Conservation (phyloP, 2,329 filamentous ascomycete species). For the Madurella mycetomatis region DNA sequence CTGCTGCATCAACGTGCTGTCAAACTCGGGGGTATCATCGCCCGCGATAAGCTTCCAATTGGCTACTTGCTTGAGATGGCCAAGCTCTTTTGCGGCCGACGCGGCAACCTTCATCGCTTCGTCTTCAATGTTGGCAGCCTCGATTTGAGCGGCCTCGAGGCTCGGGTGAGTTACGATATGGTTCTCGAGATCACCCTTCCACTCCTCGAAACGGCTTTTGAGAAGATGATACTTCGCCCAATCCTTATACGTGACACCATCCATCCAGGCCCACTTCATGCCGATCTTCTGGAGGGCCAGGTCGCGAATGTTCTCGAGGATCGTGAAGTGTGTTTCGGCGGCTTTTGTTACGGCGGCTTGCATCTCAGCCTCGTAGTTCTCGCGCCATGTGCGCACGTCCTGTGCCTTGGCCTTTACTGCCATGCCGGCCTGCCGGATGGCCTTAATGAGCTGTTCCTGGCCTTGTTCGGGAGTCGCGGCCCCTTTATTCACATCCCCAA, state of each 20-base stretch:
- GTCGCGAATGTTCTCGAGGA: slow-evolving; percentile 76
- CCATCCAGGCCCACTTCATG: slow-evolving; percentile 93
- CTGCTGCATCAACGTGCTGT: slow-evolving; percentile 59
- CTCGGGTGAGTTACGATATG: slow-evolving; percentile 70
- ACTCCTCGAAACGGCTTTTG: slow-evolving; percentile 75
- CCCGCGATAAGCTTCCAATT: slow-evolving; percentile 74
- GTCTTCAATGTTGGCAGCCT: slow-evolving; percentile 58
- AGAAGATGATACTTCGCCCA: slow-evolving; percentile 93
- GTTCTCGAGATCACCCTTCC: slow-evolving; percentile 76
- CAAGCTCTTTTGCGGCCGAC: slow-evolving; percentile 72
- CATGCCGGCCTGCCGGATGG: slow-evolving; percentile 63
- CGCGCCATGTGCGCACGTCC: slow-evolving; percentile 70
- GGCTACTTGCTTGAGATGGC: slow-evolving; percentile 75
- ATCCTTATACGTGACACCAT: slow-evolving; percentile 93
- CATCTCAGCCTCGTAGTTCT: slow-evolving; percentile 66
- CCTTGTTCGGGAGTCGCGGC: slow-evolving; percentile 32
- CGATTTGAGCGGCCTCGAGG: slow-evolving; percentile 62
- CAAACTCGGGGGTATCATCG: slow-evolving; percentile 76
- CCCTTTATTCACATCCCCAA: slow-evolving; percentile 48
- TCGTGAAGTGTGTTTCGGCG: slow-evolving; percentile 74
- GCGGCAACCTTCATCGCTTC: slow-evolving; percentile 77
- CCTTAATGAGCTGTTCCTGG: slow-evolving; percentile 41
- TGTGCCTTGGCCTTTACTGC: slow-evolving; percentile 74
- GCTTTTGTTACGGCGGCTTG: slow-evolving; percentile 64
- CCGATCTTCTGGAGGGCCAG: slow-evolving; percentile 86